These are phyloP conservation scores for Starmerella roubikii DNA, from an alignment of 805 yeast genomes.

Conservation along the genomic window DNA sequence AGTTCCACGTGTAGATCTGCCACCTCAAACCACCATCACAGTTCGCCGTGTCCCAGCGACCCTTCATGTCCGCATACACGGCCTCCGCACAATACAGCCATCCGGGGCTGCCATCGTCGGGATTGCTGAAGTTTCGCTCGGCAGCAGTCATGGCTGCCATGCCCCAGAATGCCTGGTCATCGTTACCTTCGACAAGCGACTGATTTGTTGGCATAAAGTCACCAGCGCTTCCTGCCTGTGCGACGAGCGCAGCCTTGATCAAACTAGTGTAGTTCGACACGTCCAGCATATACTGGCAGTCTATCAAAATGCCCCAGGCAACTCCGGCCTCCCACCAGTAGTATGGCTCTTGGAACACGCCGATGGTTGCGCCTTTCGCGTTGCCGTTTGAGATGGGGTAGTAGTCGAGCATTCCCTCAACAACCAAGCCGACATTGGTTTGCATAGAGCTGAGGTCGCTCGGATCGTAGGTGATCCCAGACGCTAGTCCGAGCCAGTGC, in stretches of 20 bases:
- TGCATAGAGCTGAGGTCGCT: conserved; percentile 15
- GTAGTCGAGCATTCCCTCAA: conserved; percentile 67
- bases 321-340: conserved; percentile 94
- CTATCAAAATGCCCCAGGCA: conserved; percentile 53
- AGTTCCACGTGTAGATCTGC: conserved; percentile 83
- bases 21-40: conserved; percentile 78
- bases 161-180: conserved; percentile 92
- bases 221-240: conserved; percentile 49
- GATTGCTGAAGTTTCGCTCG: conserved; percentile 69
- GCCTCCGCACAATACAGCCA: conserved; percentile 78
- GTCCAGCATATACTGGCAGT: conserved; percentile 56
- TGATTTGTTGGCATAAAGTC: conserved; percentile 74
- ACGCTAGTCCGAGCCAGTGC: not conserved
- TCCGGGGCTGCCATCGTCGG: conserved; percentile 41
- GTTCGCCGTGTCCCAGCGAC: conserved; percentile 54
- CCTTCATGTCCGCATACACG: conserved; percentile 69
- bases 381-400: conserved; percentile 29
- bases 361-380: conserved; percentile 64
- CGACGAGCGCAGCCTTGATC: conserved; percentile 46
- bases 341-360: conserved; percentile 60
- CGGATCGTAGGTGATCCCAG: conserved; percentile 5
- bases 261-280: conserved; percentile 48
- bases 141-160: conserved; percentile 73
- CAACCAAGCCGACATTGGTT: conserved; percentile 46
- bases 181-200: conserved; percentile 76